Evolutionary conservation across 2,329 filamentous ascomycete species (phyloP).

Genomic region (Annulohypoxylon truncatum): DNA sequence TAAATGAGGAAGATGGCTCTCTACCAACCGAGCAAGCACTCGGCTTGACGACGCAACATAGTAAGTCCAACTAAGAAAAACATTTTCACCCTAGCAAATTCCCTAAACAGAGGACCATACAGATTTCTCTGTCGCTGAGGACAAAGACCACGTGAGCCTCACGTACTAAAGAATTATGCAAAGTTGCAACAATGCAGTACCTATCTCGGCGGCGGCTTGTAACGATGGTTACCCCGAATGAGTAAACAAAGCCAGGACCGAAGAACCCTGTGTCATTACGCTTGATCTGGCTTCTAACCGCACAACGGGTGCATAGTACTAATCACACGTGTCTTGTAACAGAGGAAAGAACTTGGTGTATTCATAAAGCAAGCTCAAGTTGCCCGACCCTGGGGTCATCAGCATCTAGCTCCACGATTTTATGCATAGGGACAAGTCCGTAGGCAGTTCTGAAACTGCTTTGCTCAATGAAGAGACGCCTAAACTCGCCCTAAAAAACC

Average conservation of each 20-base stretch:
- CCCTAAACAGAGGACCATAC: not conserved
- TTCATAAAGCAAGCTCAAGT: slow-evolving; percentile 22
- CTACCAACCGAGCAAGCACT: not conserved
- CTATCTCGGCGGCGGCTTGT: not conserved
- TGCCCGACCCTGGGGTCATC: slow-evolving; percentile 24
- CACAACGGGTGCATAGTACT: not conserved
- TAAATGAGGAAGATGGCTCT: not conserved
- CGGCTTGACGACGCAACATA: not conserved
- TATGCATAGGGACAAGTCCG: slow-evolving; percentile 5
- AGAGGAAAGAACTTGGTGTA: slow-evolving; percentile 18
- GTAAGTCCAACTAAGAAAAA: not conserved
- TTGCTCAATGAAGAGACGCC: slow-evolving; percentile 15
- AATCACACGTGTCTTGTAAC: not conserved
- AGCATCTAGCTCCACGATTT: slow-evolving; percentile 29
- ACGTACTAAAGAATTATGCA: not conserved
- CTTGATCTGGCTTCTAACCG: not conserved
- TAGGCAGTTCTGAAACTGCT: slow-evolving; percentile 12
- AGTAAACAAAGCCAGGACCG: not conserved
- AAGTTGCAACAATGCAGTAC: not conserved
- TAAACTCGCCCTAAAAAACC: slow-evolving; percentile 11
- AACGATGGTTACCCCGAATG: not conserved
- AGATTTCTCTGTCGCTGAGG: not conserved
- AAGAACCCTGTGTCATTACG: too few relatives aligned
- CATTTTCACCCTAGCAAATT: not conserved
- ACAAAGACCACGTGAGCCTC: too few relatives aligned